Evolutionary conservation across 176 grass and related monocot species (phyloP).

Genomic region (Melocanna baccifera): DNA sequence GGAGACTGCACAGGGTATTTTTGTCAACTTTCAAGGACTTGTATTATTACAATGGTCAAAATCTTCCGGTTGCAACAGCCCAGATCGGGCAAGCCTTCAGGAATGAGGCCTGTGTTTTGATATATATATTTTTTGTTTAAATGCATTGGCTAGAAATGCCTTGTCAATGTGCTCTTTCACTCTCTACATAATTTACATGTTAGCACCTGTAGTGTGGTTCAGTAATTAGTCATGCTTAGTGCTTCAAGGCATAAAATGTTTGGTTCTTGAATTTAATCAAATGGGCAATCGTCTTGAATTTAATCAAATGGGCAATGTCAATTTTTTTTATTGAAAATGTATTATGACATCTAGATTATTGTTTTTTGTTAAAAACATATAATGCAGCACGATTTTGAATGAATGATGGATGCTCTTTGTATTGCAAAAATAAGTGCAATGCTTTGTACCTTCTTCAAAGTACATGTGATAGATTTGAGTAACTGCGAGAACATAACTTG

Average conservation of each 20-base stretch:
- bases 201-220: too few species aligned
- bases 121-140: background rate
- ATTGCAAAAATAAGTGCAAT: background rate
- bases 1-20: constrained; percentile 80
- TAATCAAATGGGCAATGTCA: too few species aligned
- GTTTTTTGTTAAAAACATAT: background rate
- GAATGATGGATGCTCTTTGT: background rate
- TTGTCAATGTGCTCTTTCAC: background rate
- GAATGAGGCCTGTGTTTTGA: constrained; percentile 55
- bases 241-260: too few species aligned
- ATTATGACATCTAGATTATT: background rate
- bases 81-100: constrained; percentile 78
- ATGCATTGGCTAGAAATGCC: background rate
- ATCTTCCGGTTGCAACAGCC: constrained; percentile 75
- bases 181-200: background rate
- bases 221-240: too few species aligned
- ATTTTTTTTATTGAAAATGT: background rate
- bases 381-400: background rate
- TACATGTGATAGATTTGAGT: background rate
- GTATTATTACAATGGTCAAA: constrained; percentile 81
- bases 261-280: too few species aligned
- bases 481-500: background rate
- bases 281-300: too few species aligned
- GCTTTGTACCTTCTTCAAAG: background rate
- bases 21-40: constrained; percentile 94